Percentiles rank a stretch among this genome's conserved stretches.
Evolutionary conservation across 2,329 filamentous ascomycete genomes (phyloP).

Genomic region (Metarhizium guizhouense): DNA sequence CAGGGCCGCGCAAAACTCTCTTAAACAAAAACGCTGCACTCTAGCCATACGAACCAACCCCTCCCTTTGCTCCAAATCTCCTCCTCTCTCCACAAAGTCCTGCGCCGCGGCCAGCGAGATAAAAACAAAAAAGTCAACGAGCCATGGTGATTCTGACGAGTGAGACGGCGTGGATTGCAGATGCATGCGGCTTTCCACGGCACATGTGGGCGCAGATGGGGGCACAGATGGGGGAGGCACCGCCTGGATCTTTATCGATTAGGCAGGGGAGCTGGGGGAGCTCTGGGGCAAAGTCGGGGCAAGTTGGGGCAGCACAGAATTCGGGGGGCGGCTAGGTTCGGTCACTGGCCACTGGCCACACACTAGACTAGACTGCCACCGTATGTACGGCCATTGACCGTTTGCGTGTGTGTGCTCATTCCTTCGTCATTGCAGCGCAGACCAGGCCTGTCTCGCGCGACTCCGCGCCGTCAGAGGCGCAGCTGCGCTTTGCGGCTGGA

Average conservation of each 20-base stretch:
- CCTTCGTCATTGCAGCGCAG: not conserved
- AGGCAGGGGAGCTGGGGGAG: not conserved
- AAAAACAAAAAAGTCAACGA: not conserved
- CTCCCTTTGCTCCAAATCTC: not conserved
- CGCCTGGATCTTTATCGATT: conserved; percentile 10
- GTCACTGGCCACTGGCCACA: not conserved
- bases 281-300: not conserved
- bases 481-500: too few species aligned
- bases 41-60: not conserved
- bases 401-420: too few species aligned
- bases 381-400: too few species aligned
- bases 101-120: not conserved
- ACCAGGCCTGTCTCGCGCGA: not conserved
- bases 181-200: conserved; percentile 12
- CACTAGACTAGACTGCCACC: too few species aligned
- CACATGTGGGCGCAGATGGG: not conserved
- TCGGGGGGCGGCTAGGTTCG: conserved; percentile 6
- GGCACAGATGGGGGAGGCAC: not conserved
- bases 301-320: too few species aligned
- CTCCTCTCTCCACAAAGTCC: not conserved
- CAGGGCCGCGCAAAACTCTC: conserved; percentile 4
- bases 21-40: not conserved
- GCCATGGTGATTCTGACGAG: not conserved
- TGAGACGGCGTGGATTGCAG: conserved; percentile 6
- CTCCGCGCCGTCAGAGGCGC: too few species aligned